phyloP scores from a whole-genome alignment of 2,329 filamentous ascomycete species.

The Chaetomiaceae sp. region DNA sequence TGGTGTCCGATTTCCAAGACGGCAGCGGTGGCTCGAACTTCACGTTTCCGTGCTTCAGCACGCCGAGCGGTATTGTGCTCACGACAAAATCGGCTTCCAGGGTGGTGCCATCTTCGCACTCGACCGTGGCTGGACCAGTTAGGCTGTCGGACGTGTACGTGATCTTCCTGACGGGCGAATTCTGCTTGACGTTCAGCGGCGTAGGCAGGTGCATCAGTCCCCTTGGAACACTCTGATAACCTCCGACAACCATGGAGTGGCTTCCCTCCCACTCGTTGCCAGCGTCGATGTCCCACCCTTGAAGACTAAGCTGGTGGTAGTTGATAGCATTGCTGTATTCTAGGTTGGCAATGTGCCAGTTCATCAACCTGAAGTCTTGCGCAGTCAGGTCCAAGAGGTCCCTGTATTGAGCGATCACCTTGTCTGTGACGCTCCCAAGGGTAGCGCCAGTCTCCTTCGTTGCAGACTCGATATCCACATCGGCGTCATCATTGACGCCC shows the following conservation, averaged over 20 bases:
- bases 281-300: constrained; percentile 93
- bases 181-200: constrained; percentile 71
- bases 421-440: constrained; percentile 85
- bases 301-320: constrained; percentile 78
- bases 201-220: constrained; percentile 75
- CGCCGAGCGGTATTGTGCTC: constrained; percentile 82
- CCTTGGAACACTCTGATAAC: constrained; percentile 89
- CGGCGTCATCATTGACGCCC: constrained; percentile 57
- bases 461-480: constrained; percentile 66
- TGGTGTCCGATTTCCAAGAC: constrained; percentile 74
- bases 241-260: constrained; percentile 88
- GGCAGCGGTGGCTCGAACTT: constrained; percentile 90
- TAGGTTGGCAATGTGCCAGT: constrained; percentile 97
- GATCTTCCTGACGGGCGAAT: constrained; percentile 68
- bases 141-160: constrained; percentile 51
- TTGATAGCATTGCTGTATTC: constrained; percentile 96
- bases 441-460: constrained; percentile 65
- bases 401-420: constrained; percentile 85
- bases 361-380: constrained; percentile 84
- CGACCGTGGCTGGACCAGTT: constrained; percentile 53
- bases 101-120: constrained; percentile 71
- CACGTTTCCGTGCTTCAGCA: constrained; percentile 77
- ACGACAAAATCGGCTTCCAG: constrained; percentile 89
- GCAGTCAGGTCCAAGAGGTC: constrained; percentile 75
- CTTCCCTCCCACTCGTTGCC: constrained; percentile 96